Percentiles rank a stretch among this genome's conserved stretches.
Conservation (phyloP, 2,329 filamentous ascomycete genomes). For the Domatiomyces globalis region DNA sequence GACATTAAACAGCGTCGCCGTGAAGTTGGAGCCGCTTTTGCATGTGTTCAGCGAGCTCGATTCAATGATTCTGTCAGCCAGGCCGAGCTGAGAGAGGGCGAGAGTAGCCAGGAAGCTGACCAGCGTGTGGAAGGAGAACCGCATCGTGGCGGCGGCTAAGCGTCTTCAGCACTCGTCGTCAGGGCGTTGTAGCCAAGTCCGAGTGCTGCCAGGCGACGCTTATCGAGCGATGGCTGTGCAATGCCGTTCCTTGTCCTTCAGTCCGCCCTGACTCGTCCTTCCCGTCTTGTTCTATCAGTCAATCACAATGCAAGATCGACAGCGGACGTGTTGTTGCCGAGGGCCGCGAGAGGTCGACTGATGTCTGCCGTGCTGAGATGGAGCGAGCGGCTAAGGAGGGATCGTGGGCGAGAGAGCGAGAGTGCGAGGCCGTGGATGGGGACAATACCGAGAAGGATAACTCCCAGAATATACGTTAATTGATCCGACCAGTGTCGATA, state of each 20-base stretch:
- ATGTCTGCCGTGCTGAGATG: not conserved
- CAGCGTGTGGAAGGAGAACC: conserved; percentile 10
- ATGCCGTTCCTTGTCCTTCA: not conserved
- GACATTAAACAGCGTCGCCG: conserved; percentile 78
- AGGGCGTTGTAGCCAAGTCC: conserved; percentile 3
- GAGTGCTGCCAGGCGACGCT: no score
- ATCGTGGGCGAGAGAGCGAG: not conserved
- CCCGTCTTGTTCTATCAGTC: not conserved
- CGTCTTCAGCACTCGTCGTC: conserved; percentile 2
- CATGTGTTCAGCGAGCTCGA: conserved; percentile 77
- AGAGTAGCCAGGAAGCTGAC: conserved; percentile 26
- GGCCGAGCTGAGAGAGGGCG: conserved; percentile 33
- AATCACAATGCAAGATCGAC: no score
- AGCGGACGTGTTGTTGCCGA: no score
- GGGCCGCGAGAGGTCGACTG: not conserved
- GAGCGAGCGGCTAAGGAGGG: not conserved
- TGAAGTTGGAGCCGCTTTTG: conserved; percentile 70
- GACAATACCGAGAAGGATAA: not conserved
- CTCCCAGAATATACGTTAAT: not conserved
- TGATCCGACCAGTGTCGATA: not conserved
- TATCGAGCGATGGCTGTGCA: not conserved
- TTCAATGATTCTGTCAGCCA: conserved; percentile 54
- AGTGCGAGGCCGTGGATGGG: not conserved
- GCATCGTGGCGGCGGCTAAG: conserved; percentile 9
- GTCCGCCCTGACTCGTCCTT: not conserved